Evolutionary conservation across 768 basidiomycete genomes (phyloP).

Genomic region (Tremella yokohamensis): DNA sequence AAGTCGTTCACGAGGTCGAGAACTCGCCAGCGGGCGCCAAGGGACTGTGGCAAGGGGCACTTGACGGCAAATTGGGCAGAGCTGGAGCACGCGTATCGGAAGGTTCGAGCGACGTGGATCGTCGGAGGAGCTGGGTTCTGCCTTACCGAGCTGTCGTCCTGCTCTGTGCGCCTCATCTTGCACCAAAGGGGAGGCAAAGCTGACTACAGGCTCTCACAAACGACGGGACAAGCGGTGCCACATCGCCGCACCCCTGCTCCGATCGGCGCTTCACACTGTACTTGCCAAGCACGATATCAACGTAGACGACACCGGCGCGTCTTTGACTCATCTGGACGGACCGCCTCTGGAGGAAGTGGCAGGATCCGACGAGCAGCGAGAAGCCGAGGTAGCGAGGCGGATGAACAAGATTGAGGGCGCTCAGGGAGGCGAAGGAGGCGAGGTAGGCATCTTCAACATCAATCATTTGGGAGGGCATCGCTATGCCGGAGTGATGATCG

Average conservation of each 20-base stretch:
- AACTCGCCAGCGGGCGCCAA: constrained; percentile 64
- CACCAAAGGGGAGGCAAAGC: background rate
- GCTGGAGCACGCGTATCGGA: constrained; percentile 17
- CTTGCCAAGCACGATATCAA: constrained; percentile 59
- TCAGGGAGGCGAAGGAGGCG: constrained; percentile 58
- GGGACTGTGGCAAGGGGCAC: constrained; percentile 62
- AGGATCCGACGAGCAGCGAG: constrained; percentile 58
- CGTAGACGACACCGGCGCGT: constrained; percentile 32
- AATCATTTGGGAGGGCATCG: constrained; percentile 93
- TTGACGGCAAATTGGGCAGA: constrained; percentile 57
- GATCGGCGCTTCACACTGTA: constrained; percentile 52
- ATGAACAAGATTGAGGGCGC: constrained; percentile 59
- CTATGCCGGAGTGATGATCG: constrained; percentile 85
- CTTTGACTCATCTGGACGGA: constrained; percentile 52
- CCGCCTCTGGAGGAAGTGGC: constrained; percentile 63
- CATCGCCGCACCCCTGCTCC: constrained; percentile 66
- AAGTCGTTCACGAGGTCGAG: constrained; percentile 69
- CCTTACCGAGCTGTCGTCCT: constrained; percentile 88
- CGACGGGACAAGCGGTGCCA: constrained; percentile 86
- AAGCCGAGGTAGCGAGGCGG: constrained; percentile 57
- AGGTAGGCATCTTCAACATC: constrained; percentile 71
- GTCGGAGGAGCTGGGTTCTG: constrained; percentile 65
- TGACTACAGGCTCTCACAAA: constrained; percentile 77
- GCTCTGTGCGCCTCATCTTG: constrained; percentile 62
- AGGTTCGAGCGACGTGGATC: constrained; percentile 42